phyloP scores from a whole-genome alignment of 2,329 filamentous ascomycete species.

The Cytospora schulzeri region DNA sequence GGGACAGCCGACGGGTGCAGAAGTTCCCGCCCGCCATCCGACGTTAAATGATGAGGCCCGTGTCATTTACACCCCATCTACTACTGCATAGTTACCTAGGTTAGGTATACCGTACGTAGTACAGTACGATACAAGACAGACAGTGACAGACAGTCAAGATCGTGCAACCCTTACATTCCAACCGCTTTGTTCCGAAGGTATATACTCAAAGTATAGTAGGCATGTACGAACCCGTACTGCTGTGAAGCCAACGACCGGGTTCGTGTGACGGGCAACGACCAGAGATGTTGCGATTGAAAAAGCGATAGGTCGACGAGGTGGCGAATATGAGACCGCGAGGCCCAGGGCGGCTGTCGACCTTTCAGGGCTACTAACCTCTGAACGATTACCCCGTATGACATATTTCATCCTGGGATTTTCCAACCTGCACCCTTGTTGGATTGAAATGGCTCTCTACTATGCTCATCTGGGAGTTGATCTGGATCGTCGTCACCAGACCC shows the following conservation, averaged over 20 bases:
- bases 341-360: constrained; percentile 22
- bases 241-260: neutral
- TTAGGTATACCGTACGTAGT: too few species aligned
- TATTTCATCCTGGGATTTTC: too few species aligned
- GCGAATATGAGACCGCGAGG: neutral
- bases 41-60: too few species aligned
- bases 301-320: neutral
- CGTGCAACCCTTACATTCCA: too few species aligned
- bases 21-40: neutral
- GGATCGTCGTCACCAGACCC: constrained; percentile 20
- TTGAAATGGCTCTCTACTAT: too few species aligned
- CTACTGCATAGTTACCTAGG: too few species aligned
- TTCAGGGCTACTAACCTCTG: too few species aligned
- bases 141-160: too few species aligned
- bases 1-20: neutral
- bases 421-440: too few species aligned
- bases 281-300: neutral
- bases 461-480: neutral
- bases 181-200: neutral
- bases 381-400: too few species aligned
- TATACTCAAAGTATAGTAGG: neutral
- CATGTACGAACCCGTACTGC: neutral
- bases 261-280: neutral
- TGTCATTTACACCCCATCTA: neutral
- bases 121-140: too few species aligned